Evolutionary conservation across 2,329 filamentous ascomycete species (phyloP).

Genomic region (Aphanocladium album): DNA sequence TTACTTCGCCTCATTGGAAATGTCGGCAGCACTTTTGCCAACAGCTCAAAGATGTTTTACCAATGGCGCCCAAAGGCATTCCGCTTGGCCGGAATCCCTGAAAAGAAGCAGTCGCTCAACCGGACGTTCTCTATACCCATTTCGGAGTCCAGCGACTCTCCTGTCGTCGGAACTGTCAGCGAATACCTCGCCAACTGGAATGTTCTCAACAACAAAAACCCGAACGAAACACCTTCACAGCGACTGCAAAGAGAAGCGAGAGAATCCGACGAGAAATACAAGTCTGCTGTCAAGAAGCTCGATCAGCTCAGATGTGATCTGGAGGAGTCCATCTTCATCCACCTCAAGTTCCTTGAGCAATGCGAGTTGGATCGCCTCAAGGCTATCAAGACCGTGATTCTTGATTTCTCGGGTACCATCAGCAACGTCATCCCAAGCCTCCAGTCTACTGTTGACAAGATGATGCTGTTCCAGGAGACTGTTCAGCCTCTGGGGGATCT

Average conservation of each 20-base stretch:
- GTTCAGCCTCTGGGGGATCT: constrained; percentile 90
- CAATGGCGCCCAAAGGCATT: constrained; percentile 95
- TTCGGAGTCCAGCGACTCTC: constrained; percentile 60
- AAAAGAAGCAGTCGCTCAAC: constrained; percentile 71
- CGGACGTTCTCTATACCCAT: constrained; percentile 70
- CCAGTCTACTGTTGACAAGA: constrained; percentile 93
- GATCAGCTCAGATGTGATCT: constrained; percentile 88
- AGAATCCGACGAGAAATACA: constrained; percentile 92
- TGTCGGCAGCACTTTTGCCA: constrained; percentile 91
- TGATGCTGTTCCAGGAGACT: constrained; percentile 99
- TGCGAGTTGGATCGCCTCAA: constrained; percentile 95
- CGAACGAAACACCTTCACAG: constrained; percentile 89
- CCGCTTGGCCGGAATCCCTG: constrained; percentile 77
- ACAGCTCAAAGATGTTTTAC: constrained; percentile 95
- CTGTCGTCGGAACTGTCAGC: constrained; percentile 73
- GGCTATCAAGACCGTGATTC: constrained; percentile 95
- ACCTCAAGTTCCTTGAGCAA: constrained; percentile 92
- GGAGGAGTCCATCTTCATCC: constrained; percentile 91
- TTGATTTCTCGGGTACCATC: constrained; percentile 95
- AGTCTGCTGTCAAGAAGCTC: constrained; percentile 75
- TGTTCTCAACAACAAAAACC: constrained; percentile 72
- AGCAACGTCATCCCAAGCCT: constrained; percentile 96
- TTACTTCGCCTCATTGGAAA: constrained; percentile 89
- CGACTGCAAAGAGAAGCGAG: constrained; percentile 81
- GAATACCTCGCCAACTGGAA: constrained; percentile 94